A percentile compares a stretch with the other conserved stretches of the same genome.
These are phyloP conservation scores for Trametes hirsuta DNA, from an alignment of 1,284 basidiomycete species.

Conservation along the genomic window DNA sequence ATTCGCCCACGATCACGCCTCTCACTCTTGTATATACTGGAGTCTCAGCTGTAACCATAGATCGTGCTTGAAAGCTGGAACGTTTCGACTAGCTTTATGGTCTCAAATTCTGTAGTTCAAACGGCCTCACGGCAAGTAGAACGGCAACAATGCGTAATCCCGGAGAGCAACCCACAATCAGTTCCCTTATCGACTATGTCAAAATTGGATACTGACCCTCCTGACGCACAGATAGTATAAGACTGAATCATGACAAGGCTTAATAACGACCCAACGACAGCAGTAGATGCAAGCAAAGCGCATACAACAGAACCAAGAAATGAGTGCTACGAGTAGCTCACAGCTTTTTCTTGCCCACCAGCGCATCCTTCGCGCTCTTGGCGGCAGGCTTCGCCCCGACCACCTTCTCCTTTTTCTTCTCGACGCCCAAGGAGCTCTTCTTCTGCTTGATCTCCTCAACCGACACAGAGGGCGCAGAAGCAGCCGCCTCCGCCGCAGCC, in stretches of 20 bases:
- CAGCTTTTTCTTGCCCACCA: conserved; percentile 48
- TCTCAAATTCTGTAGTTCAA: too few relatives aligned
- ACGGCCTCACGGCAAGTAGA: too few relatives aligned
- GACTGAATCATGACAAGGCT: too few relatives aligned
- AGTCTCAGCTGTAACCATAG: conserved; percentile 6
- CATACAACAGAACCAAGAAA: not conserved
- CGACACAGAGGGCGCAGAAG: conserved; percentile 10
- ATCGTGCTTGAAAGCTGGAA: not conserved
- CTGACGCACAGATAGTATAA: too few relatives aligned
- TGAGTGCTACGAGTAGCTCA: conserved; percentile 5
- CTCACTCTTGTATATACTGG: conserved; percentile 4
- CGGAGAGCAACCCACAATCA: too few relatives aligned
- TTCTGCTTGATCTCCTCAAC: conserved; percentile 51
- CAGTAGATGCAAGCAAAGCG: not conserved
- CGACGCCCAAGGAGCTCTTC: conserved; percentile 43
- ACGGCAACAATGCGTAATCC: too few relatives aligned
- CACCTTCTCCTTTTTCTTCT: conserved; percentile 66
- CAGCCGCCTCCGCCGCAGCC: conserved; percentile 5
- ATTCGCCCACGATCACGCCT: conserved; percentile 5
- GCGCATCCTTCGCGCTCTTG: conserved; percentile 55
- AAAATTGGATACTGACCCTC: too few relatives aligned
- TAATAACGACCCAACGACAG: too few relatives aligned
- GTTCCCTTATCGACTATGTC: too few relatives aligned
- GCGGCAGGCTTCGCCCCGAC: conserved; percentile 41
- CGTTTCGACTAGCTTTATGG: too few relatives aligned